These are phyloP conservation scores for Russula sp. DNA, from an alignment of 768 basidiomycete genomes.

Conservation along the genomic window DNA sequence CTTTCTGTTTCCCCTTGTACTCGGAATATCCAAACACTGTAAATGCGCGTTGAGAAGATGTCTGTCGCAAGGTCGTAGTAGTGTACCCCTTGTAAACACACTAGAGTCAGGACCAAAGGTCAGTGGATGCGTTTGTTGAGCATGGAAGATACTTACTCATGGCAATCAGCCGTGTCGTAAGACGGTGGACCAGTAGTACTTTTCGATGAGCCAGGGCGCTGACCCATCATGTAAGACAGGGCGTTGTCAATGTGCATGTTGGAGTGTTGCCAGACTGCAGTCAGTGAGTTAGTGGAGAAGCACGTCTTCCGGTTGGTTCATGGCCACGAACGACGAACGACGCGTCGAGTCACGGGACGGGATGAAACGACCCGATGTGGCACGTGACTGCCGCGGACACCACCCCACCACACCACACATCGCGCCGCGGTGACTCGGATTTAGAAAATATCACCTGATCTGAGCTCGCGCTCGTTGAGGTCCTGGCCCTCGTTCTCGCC, in stretches of 20 bases:
- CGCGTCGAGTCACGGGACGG: not conserved
- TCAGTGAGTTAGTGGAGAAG: no score
- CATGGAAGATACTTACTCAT: not conserved
- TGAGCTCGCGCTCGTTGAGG: no score
- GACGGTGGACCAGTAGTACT: not conserved
- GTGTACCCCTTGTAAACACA: constrained; percentile 15
- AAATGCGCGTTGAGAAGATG: not conserved
- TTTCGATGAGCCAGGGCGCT: not conserved
- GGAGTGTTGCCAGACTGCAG: not conserved
- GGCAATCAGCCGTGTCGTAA: constrained; percentile 6
- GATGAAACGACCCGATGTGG: no score
- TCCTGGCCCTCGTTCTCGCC: no score
- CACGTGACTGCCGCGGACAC: no score
- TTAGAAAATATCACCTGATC: no score
- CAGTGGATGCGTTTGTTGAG: not conserved
- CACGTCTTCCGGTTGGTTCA: no score
- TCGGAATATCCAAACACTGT: constrained; percentile 62
- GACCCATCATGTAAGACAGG: constrained; percentile 3
- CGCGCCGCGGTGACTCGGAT: no score
- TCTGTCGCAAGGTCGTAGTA: no score
- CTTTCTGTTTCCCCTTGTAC: constrained; percentile 75
- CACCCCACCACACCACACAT: no score
- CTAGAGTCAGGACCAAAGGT: not conserved
- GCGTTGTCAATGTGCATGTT: constrained; percentile 12
- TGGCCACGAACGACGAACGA: no score